phyloP scores from a whole-genome alignment of 2,329 filamentous ascomycete species.

The Epichloe uncinata region DNA sequence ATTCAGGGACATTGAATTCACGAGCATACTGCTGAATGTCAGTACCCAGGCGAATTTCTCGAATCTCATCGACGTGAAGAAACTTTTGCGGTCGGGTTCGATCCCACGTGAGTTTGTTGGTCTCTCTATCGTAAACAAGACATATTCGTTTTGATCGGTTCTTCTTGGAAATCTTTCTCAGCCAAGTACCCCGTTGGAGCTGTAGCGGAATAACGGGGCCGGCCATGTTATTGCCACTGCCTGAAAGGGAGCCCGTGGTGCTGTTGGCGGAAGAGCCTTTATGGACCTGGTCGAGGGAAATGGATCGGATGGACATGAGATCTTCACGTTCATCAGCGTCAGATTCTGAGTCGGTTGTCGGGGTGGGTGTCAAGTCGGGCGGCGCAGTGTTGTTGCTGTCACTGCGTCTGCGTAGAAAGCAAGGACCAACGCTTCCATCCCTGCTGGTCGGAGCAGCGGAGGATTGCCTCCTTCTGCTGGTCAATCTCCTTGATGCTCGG shows the following conservation, averaged over 20 bases:
- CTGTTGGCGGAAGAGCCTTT: conserved; percentile 36
- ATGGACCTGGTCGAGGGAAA: conserved; percentile 28
- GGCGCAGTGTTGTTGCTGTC: conserved; percentile 70
- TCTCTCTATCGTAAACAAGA: conserved; percentile 63
- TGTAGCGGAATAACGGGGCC: conserved; percentile 65
- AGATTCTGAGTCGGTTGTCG: conserved; percentile 40
- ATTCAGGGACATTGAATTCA: conserved; percentile 59
- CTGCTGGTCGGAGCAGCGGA: conserved; percentile 64
- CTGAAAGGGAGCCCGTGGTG: conserved; percentile 32
- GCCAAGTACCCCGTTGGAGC: conserved; percentile 62
- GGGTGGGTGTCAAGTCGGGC: conserved; percentile 28
- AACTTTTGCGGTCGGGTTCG: conserved; percentile 63
- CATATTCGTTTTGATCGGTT: conserved; percentile 57
- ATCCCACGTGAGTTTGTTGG: conserved; percentile 83
- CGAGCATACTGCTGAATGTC: conserved; percentile 84
- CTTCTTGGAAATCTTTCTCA: conserved; percentile 80
- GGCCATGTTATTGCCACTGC: conserved; percentile 31
- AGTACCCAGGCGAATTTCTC: conserved; percentile 70
- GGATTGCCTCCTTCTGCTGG: conserved; percentile 58
- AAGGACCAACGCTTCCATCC: conserved; percentile 79
- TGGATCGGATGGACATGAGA: conserved; percentile 19
- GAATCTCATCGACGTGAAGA: conserved; percentile 91
- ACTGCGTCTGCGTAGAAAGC: conserved; percentile 74
- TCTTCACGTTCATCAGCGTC: conserved; percentile 41
- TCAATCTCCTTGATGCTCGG: conserved; percentile 55